A percentile compares a stretch with the other conserved stretches of the same genome.
These are phyloP conservation scores for Stenocarpella maydis DNA, from an alignment of 2,329 filamentous ascomycete genomes.

Conservation along the genomic window DNA sequence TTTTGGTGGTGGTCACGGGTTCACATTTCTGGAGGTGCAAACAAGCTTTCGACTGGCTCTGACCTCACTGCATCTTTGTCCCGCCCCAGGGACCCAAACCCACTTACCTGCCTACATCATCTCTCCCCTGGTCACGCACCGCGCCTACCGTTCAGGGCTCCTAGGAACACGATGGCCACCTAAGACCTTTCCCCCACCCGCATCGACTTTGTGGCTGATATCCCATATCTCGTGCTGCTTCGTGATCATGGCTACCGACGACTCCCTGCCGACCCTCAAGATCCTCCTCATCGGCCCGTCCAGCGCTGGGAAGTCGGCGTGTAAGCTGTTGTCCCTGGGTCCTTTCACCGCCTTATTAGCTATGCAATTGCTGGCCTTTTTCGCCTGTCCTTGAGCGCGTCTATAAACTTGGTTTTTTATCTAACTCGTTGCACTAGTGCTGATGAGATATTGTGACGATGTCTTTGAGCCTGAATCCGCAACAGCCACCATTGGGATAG, in stretches of 20 bases:
- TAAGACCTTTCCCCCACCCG: neutral
- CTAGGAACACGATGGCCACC: neutral
- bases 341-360: neutral
- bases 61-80: slow-evolving; percentile 29
- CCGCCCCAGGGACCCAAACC: slow-evolving; percentile 17
- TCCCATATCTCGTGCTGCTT: neutral
- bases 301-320: slow-evolving; percentile 63
- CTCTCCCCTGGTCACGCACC: neutral
- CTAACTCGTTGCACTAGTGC: slow-evolving; percentile 46
- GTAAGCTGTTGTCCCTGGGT: slow-evolving; percentile 46
- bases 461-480: slow-evolving; percentile 64
- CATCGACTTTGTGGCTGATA: neutral
- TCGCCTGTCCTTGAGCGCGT: neutral
- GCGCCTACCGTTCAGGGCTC: neutral
- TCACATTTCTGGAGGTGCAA: slow-evolving; percentile 20
- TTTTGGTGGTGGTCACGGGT: slow-evolving; percentile 31
- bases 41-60: slow-evolving; percentile 20
- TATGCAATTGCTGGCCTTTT: neutral
- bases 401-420: neutral
- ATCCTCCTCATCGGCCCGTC: slow-evolving; percentile 64
- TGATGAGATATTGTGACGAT: slow-evolving; percentile 64
- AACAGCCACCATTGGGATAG: slow-evolving; percentile 64
- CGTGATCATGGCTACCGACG: slow-evolving; percentile 53
- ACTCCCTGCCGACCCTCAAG: slow-evolving; percentile 59
- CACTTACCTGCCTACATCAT: slow-evolving; percentile 20